A percentile compares a stretch with the other conserved stretches of the same genome.
phyloP scores from a whole-genome alignment of 1,284 basidiomycete species.

The Trametes hirsuta region DNA sequence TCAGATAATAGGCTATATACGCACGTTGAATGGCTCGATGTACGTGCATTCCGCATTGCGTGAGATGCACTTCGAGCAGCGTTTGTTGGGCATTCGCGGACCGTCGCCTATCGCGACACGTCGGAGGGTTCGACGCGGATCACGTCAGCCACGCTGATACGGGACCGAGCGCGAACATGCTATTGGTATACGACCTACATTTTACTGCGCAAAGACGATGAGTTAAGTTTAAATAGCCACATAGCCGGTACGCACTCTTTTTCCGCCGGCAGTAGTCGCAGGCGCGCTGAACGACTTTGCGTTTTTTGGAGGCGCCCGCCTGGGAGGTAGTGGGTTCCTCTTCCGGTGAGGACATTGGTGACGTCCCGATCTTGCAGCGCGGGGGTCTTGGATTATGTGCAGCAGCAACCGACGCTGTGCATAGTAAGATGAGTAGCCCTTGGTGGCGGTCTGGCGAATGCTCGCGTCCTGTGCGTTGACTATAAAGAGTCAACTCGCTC shows the following conservation, averaged over 20 bases:
- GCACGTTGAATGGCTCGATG: constrained; percentile 68
- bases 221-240: not conserved
- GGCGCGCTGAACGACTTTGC: constrained; percentile 70
- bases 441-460: too few species aligned
- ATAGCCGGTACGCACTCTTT: constrained; percentile 56
- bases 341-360: not conserved
- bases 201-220: constrained; percentile 18
- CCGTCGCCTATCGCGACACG: constrained; percentile 30
- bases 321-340: not conserved
- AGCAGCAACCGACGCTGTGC: too few species aligned
- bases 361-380: too few species aligned
- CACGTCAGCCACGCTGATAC: not conserved
- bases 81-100: constrained; percentile 55
- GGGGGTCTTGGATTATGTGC: too few species aligned
- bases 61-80: constrained; percentile 79
- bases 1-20: constrained; percentile 15
- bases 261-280: constrained; percentile 77
- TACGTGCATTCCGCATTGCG: constrained; percentile 79
- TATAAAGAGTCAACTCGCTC: too few species aligned
- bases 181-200: constrained; percentile 20
- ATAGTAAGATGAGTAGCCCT: too few species aligned
- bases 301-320: constrained; percentile 52
- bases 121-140: not conserved
- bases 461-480: too few species aligned
- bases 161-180: not conserved